A percentile compares a stretch with the other conserved stretches of the same genome.
Conservation (phyloP, 1,139 yeast species). For the Pichia sp. region DNA sequence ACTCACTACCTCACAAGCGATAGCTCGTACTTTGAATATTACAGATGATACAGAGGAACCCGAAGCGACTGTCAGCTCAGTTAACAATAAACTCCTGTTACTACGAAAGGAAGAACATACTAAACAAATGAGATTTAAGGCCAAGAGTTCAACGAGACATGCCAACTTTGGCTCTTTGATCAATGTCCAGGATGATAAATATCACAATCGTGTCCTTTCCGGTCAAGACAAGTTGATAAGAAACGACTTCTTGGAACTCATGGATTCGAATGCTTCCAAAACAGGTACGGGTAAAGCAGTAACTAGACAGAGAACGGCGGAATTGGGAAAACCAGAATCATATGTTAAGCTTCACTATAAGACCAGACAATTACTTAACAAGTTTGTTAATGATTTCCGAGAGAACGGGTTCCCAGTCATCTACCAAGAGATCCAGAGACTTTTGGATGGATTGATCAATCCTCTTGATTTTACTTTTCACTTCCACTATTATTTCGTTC, state of each 20-base stretch:
- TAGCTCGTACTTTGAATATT: conserved; percentile 1
- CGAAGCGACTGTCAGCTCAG: not conserved
- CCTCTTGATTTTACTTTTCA: conserved; percentile 23
- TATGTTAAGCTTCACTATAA: conserved; percentile 1
- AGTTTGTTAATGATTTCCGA: conserved; percentile 51
- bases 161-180: conserved; percentile 86
- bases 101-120: conserved; percentile 28
- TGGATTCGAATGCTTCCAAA: conserved; percentile 41
- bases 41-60: conserved; percentile 4
- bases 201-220: conserved; percentile 57
- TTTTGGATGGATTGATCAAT: conserved; percentile 10
- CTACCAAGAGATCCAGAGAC: conserved; percentile 31
- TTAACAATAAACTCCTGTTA: conserved; percentile 2
- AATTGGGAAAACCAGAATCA: not conserved
- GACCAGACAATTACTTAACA: conserved; percentile 25
- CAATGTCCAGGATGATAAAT: conserved; percentile 51
- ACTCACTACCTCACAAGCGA: not conserved
- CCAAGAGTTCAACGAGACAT: conserved; percentile 64
- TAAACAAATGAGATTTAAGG: conserved; percentile 52
- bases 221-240: conserved; percentile 45
- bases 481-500: conserved; percentile 50
- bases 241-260: conserved; percentile 18
- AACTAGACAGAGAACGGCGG: not conserved
- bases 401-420: conserved; percentile 75
- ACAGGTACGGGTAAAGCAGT: conserved; percentile 6